Evolutionary conservation across 2,329 filamentous ascomycete species (phyloP), one percentile per base, ranked within the genome.

Genomic region (Nemania sp.): DNA sequence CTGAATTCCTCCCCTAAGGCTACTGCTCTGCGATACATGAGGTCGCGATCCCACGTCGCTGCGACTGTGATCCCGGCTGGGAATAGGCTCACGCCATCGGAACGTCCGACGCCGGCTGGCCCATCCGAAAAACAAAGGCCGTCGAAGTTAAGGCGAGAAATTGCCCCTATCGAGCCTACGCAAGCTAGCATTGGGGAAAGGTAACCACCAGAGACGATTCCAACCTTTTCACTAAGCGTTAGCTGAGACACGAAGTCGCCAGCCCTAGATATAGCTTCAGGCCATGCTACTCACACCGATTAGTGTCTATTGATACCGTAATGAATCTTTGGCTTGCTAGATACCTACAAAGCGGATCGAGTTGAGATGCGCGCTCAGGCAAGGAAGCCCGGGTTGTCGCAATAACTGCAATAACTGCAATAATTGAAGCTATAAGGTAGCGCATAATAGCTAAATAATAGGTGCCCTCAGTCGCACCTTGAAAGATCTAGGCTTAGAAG

Each of bases 41-140:
- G 82, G 38, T 91, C 86, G 71, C 89, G 91, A 78, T 94, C 95
- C 90, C 92, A 97, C 0, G 93, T 97, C 0, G 94, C 92, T 0
- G 92, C 94, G 0, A 93, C 90, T 0, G 93, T 97, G 66, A 97
- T 87, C 4, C 93, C 94, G 3, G 93, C 93, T 0, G 94, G 93
- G 74, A 94, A 96, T 0, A 92, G 92, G 0, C 92, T 93, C 43
- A 89, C 88, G 77, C 94, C 92, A 72, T 97, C 92, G 4, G 90
- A 87, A 70, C 92, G 93, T 13, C 93, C 85, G 59, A 97, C 83
- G 0, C 94, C 94, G 7, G 94, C 80, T 0, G 94, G 93, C 0
- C 93, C 94, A 76, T 97, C 94, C 76, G 97, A 93, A 24, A 97
- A 81, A 73, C 92, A 94, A 22, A 97, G 82, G 32, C 89, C 88